A percentile compares a stretch with the other conserved stretches of the same genome.
phyloP scores from a whole-genome alignment of 257 asterid genomes.

The Verbascum thapsus region DNA sequence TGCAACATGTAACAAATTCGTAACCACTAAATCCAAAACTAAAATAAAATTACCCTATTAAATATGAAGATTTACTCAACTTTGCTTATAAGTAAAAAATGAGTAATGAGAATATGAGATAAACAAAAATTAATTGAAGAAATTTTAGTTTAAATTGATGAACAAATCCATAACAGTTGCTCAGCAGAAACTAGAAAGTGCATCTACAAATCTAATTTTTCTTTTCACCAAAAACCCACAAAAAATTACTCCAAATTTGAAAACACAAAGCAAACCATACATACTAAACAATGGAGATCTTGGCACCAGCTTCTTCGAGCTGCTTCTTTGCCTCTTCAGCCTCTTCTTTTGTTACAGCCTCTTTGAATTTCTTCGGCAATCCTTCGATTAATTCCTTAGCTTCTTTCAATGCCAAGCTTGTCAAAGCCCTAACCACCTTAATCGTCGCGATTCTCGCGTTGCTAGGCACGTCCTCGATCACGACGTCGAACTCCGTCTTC shows the following conservation, averaged over 20 bases:
- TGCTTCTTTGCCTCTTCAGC: constrained; percentile 95
- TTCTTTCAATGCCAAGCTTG: constrained; percentile 78
- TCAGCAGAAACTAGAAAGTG: constrained; percentile 17
- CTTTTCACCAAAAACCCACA: neutral
- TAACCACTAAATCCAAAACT: too few species aligned
- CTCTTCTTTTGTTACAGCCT: constrained; percentile 78
- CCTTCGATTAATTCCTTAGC: constrained; percentile 94
- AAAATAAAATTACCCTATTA: too few species aligned
- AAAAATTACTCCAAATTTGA: neutral
- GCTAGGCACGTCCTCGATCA: constrained; percentile 88
- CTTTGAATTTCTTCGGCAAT: constrained; percentile 90
- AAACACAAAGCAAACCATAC: constrained; percentile 23
- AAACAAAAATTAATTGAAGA: neutral
- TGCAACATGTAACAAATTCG: too few species aligned
- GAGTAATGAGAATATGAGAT: too few species aligned
- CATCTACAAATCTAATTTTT: neutral
- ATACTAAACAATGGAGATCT: constrained; percentile 56
- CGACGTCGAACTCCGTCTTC: constrained; percentile 90
- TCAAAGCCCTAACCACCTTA: constrained; percentile 87
- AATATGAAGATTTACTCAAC: too few species aligned
- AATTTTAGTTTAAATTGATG: neutral
- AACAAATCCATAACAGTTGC: constrained; percentile 23
- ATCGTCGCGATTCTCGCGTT: constrained; percentile 75
- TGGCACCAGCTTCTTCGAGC: constrained; percentile 91
- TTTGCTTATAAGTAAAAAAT: too few species aligned